Percentiles rank a stretch among this genome's conserved stretches.
Evolutionary conservation across 2,329 filamentous ascomycete genomes (phyloP).

Genomic region (Epichloe hybrida): DNA sequence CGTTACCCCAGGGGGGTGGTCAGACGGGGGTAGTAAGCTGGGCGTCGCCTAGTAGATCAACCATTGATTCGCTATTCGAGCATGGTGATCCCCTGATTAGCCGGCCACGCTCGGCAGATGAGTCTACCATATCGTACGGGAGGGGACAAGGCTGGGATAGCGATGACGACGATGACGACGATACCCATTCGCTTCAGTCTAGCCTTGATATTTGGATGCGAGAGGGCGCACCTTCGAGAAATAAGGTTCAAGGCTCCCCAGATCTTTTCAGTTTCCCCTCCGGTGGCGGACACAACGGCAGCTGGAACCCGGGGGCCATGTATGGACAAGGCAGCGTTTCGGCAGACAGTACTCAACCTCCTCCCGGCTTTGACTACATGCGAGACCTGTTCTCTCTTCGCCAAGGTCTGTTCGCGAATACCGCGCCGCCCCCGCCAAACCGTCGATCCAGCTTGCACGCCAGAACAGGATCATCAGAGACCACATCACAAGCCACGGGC

Average conservation of each 20-base stretch:
- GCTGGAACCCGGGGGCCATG: conserved; percentile 36
- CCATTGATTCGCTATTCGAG: conserved; percentile 8
- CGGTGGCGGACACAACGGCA: conserved; percentile 15
- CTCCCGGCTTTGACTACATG: conserved; percentile 26
- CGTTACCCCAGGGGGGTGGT: background rate
- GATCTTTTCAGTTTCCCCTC: conserved; percentile 42
- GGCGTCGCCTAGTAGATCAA: conserved; percentile 1
- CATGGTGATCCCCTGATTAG: conserved; percentile 14
- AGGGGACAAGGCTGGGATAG: conserved; percentile 31
- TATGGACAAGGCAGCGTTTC: conserved; percentile 22
- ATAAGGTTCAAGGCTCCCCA: conserved; percentile 26
- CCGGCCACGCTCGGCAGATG: conserved; percentile 34
- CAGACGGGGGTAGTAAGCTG: conserved; percentile 2
- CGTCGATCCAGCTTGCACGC: conserved; percentile 41
- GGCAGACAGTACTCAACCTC: conserved; percentile 12
- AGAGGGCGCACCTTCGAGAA: conserved; percentile 29
- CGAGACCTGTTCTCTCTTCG: conserved; percentile 32
- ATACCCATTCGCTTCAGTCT: conserved; percentile 30
- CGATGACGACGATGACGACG: conserved; percentile 28
- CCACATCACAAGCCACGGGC: conserved; percentile 9
- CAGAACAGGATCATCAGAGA: conserved; percentile 23
- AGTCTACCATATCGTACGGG: conserved; percentile 28
- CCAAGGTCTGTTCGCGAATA: conserved; percentile 23
- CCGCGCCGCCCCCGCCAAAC: conserved; percentile 34
- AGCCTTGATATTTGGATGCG: conserved; percentile 46